Base-by-base conservation (phyloP, 192 early-diverging fungal species). In the Coemansia sp. region DNA sequence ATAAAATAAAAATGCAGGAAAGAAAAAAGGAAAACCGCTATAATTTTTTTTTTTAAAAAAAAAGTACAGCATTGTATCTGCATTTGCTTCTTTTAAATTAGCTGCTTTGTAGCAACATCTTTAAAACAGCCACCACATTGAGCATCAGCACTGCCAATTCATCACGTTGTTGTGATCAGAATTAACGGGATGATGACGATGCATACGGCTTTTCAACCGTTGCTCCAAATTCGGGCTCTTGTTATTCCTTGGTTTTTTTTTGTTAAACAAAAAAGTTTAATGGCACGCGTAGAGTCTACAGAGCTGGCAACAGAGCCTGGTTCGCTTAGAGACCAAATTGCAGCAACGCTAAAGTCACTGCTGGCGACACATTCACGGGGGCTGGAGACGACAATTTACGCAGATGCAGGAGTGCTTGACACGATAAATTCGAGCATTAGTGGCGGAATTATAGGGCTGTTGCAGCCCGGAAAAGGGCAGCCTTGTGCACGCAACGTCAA, bases 351-450 rank as follows among this genome's bases (percentile, higher is more conserved):
- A 9, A 14, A 28, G 14, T 46, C 52, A 21, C 30, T 60, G 21
- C 46, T 77, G 10, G 54, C 53, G 0, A 23, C 40, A 24, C 57
- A 77, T 58, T 63, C 66, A 40, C 47, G 54, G n/a, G 74, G 74
- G 38, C 43, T 64, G 11, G 60, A 64, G 11, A 77, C 74, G 19
- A 71, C 74, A 53, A 64, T 77, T 51, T 77, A 71, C 31, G 74
- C 74, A 6, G 74, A 77, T 47, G 48, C 60, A 21, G 65, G 28
- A 3, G 56, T 46, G 5, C 49, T 77, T 10, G 60, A 69, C 28
- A 64, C 57, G 25, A 64, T 77, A 35, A 71, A 67, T 52, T 35
- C 55, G 27, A 50, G 47, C 5, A 32, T 62, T 12, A 19, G 18
- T 4, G 50, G 43, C 24, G 73, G 73, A 1, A 18, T 77, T 22